A percentile compares a stretch with the other conserved stretches of the same genome.
These are phyloP conservation scores for Orbilia blumenaviensis DNA, from an alignment of 2,329 filamentous ascomycete species.

Conservation along the genomic window DNA sequence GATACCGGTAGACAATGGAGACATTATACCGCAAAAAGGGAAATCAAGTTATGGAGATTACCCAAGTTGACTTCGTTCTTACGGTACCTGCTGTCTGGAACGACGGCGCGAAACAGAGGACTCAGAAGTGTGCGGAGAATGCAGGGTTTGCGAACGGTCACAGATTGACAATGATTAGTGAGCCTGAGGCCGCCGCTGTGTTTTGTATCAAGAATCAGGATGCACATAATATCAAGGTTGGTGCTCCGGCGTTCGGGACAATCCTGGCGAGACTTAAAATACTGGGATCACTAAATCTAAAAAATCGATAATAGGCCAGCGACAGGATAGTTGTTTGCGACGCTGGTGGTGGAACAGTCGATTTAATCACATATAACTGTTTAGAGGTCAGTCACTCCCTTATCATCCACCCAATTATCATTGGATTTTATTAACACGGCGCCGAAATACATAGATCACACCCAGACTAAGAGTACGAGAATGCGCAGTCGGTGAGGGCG, in stretches of 20 bases:
- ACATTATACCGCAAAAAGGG: slow-evolving; percentile 46
- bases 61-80: slow-evolving; percentile 75
- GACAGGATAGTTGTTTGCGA: slow-evolving; percentile 52
- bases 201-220: slow-evolving; percentile 52
- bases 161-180: slow-evolving; percentile 52
- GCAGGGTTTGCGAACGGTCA: slow-evolving; percentile 50
- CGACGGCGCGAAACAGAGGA: slow-evolving; percentile 72
- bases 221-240: slow-evolving; percentile 43
- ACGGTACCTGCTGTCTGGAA: slow-evolving; percentile 85
- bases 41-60: slow-evolving; percentile 43
- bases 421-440: slow-evolving; percentile 4
- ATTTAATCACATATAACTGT: slow-evolving; percentile 52
- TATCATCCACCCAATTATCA: not conserved
- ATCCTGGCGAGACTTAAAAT: too few relatives aligned
- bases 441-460: slow-evolving; percentile 1
- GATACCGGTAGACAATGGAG: slow-evolving; percentile 32
- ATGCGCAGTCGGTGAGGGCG: slow-evolving; percentile 50
- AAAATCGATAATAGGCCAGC: slow-evolving; percentile 12
- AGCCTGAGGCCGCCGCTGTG: slow-evolving; percentile 46
- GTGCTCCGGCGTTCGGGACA: too few relatives aligned
- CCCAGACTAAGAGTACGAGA: slow-evolving; percentile 50
- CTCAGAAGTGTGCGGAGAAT: slow-evolving; percentile 51
- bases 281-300: too few relatives aligned
- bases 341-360: slow-evolving; percentile 50
- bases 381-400: slow-evolving; percentile 27